Base-by-base conservation (phyloP, 192 early-diverging fungal genomes). In the Allomyces macrogynus region DNA sequence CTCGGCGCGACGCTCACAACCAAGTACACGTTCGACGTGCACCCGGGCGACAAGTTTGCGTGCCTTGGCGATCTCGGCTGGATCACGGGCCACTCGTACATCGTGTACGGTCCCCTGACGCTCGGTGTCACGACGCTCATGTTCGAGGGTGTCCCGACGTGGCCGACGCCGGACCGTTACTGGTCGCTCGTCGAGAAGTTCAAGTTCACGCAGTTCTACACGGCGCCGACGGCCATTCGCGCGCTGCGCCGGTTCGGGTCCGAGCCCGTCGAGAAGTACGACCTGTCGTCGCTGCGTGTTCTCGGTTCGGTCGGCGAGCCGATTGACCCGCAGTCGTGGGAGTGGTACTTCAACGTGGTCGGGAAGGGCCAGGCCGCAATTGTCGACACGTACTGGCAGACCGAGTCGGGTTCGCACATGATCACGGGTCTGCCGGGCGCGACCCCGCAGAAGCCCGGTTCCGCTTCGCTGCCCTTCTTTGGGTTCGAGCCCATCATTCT, bases 311-410 rank as follows among this genome's bases (percentile, higher is more conserved):
- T 97, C 14, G 94, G 94, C 64, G 94, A 97, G 75, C 94, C 94
- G 62, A 97, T 97, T 76, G 93, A 95, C 73, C 90, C 92, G 54
- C 91, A 95, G 68, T 92, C 94, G 22, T 97, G 94, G 94, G 77
- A 83, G 68, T 97, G 94, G 94, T 97, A 97, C 78, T 80, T 91
- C 80, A 81, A 89, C 64, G 82, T 89, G 24, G 89, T 97, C 32
- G 92, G 92, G 27, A 81, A 86, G 64, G 79, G 82, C 20, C 81
- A 81, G 42, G 94, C 92, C 76, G 83, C 89, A n/a, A 83, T 97
- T 23, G 92, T 97, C 24, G 94, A 97, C 79, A 97, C 94, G 10
- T 97, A 95, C 84, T 89, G 87, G 86, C 84, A 87, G 70, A 89
- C 86, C 9, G 93, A 97, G 78, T 93, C 93, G 1, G 93, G 93